A percentile compares a stretch with the other conserved stretches of the same genome.
Evolutionary conservation across 1,284 basidiomycete genomes (phyloP).

Genomic region (Trichosporon ovoides): DNA sequence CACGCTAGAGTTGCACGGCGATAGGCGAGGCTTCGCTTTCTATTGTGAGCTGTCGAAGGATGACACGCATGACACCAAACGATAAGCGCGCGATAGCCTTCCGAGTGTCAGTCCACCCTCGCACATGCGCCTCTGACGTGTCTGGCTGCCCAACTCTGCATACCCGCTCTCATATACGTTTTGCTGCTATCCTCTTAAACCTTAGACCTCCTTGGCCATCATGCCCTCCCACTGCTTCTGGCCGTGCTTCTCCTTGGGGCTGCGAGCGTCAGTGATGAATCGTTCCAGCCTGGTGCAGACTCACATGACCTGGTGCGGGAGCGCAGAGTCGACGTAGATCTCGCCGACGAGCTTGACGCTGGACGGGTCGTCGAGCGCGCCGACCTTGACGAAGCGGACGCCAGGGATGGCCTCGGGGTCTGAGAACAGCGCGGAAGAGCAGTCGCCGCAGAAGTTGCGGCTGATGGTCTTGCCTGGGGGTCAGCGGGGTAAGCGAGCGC

Average conservation of each 20-base stretch:
- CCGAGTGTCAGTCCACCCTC: too few species aligned
- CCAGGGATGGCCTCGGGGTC: conserved; percentile 18
- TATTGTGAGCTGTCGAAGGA: too few species aligned
- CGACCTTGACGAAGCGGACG: conserved; percentile 18
- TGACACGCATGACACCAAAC: too few species aligned
- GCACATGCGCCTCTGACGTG: too few species aligned
- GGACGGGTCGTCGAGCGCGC: conserved; percentile 13
- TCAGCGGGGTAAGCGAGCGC: not conserved
- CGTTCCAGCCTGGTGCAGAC: not conserved
- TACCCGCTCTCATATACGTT: not conserved
- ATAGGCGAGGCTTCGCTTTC: too few species aligned
- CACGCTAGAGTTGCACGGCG: too few species aligned
- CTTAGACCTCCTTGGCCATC: conserved; percentile 20
- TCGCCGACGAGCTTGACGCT: conserved; percentile 14
- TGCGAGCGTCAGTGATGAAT: not conserved
- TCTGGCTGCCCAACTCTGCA: not conserved
- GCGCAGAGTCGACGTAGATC: conserved; percentile 17
- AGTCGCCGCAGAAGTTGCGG: conserved; percentile 29
- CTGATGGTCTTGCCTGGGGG: conserved; percentile 22
- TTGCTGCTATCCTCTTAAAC: not conserved
- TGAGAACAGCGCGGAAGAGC: conserved; percentile 22
- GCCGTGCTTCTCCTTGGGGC: conserved; percentile 3
- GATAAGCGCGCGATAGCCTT: too few species aligned
- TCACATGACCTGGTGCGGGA: not conserved
- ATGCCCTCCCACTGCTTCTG: conserved; percentile 23